Evolutionary conservation across 768 basidiomycete species (phyloP), one percentile per base, ranked within the genome.

Genomic region (Daedaleopsis sinensis): DNA sequence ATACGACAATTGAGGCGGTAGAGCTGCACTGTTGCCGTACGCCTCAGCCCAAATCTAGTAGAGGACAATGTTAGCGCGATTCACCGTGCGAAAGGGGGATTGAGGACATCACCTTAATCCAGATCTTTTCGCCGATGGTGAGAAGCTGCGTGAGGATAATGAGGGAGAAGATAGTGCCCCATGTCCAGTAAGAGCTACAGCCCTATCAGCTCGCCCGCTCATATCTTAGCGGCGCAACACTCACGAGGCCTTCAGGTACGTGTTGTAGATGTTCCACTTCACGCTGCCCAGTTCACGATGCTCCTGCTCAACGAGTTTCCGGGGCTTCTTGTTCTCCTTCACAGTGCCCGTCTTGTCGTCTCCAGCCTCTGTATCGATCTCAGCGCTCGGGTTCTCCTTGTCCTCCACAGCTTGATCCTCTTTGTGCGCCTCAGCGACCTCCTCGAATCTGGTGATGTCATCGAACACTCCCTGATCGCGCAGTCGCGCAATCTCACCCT

Each of bases 281-380:
- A 96, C 93, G 39, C 88, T 86, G 0, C 94, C 94, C 2, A 81
- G 80, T 63, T 91, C 90, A 47, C 93, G 73, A 60, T 92, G 88
- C 69, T 95, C 93, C 52, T 94, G 93, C 70, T 93, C 87, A 57
- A 94, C 73, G 12, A 94, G 74, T 67, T 91, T 90, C 32, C 87
- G 76, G 0, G 90, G 88, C 63, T 86, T 90, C 75, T 87, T 93
- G 11, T 65, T 67, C 23, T 70, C 73, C 21, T 71, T 74, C 7
- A 67, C 69, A 1, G 73, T 32, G 27, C 27, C 70, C 11, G 64
- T 71, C n/a, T 74, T 70, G 1, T 52, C 71, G 12, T 46, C 71
- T n/a, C 3, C 69, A 2, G 48, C 67, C n/a, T 73, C 70, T 0
- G 59, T 71, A 18, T 65, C 70, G 36, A 66, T 58, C 4, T 78